Evolutionary conservation across 805 yeast species (phyloP), one percentile per base, ranked within the genome.

Genomic region (Kuraishia molischiana): DNA sequence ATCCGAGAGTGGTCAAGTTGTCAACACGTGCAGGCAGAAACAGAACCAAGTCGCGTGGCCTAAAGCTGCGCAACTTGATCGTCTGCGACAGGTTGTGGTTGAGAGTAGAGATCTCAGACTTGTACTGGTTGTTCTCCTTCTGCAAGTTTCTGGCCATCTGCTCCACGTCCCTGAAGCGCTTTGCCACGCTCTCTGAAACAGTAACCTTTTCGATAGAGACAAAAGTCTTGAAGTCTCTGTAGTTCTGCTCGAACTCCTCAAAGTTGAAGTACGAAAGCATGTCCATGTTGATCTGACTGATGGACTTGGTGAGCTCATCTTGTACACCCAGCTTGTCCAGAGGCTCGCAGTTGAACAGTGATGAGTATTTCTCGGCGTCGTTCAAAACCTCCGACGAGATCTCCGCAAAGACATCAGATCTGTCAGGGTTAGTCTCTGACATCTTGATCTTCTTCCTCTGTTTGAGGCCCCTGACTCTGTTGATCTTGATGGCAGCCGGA

Each of bases 141-240:
- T 89, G 85, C 42, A 85, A 67, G 51, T 77, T 83, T 50, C 92
- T 79, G 2, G 97, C 97, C 48, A 89, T 67, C 4, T 80, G 74
- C 54, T 92, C 97, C 36, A 90, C 94, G 51, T 90, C 97, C 39
- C 72, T 75, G 50, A 92, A 89, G 41, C 98, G 65, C 52, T 81
- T 77, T 29, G 78, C 69, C 3, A 87, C 73, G 11, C 55, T 51
- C 29, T 50, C 53, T 15, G 58, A 47, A 10, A 61, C 41, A 15
- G 46, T 45, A 11, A 14, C 17, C 19, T 44, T 46, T 31, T 54
- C 56, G 19, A 58, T 47, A 17, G 42, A 49, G 13, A 46, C 47
- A 38, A 45, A 43, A 4, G 39, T 38, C 13, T 46, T 37, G 35
- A 59, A 59, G 19, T 49, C 52, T 19, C 59, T 60, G 47, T 58